Base-by-base conservation (phyloP, 2,329 filamentous ascomycete species). In the Passalora sequoiae region DNA sequence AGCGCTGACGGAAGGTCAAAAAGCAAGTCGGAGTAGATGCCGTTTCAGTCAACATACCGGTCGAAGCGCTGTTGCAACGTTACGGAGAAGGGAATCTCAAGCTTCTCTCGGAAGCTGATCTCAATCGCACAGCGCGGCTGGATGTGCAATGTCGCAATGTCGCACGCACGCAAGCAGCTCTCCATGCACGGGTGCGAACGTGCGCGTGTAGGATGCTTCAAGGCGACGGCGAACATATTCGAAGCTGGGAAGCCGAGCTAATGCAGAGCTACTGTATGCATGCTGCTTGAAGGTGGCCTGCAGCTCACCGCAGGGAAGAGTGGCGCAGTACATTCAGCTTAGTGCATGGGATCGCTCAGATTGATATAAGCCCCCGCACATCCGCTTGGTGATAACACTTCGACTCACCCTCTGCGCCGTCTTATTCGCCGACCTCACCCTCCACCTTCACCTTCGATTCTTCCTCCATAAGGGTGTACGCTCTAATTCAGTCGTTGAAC, bases 401-500 rank as follows among this genome's bases (percentile, higher is more conserved):
- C 32, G 15, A 28, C 22, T 13, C 30, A 33, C 31, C 31, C 40
- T 33, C 36, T 44, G 27, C 46, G 50, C 54, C 56, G 41, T 47
- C 56, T 53, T 43, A 51, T 53, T 55, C 49, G 53, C 53, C 51
- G 40, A 46, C 49, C 50, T 47, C 45, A 49, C 45, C 45, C 36
- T 46, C 47, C 30, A 44, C 40, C 47, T 50, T 54, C 46, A 49
- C 49, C 51, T 49, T 40, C 44, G 43, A 46, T 44, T 54, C 44
- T 43, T 51, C 47, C 44, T 43, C 36, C 47, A 39, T 49, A 35
- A 48, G 51, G 51, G 52, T 55, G 47, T 52, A 49, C 48, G 30
- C 49, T 45, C 50, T 51, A 57, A 60, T 51, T 56, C 54, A 44
- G 53, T 59, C 56, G 49, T 60, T 56, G 42, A 49, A 40, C 36